Percentiles rank a stretch among this genome's conserved stretches.
Conservation (phyloP, 345 rosid genomes). For the Eucalyptus curtisii region DNA sequence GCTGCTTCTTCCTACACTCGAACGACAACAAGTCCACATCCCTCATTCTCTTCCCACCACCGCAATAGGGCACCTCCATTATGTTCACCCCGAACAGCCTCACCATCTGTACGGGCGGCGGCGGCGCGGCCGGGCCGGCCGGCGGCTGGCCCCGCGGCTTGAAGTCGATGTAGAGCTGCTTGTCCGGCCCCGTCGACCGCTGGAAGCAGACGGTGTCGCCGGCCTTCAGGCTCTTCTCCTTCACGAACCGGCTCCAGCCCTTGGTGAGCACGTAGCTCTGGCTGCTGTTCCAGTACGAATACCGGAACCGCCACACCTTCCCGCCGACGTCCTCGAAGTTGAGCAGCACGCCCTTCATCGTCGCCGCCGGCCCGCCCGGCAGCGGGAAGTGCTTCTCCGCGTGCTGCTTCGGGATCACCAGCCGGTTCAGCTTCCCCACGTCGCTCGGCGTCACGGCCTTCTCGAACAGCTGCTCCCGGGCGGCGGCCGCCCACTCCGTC, state of each 20-base stretch:
- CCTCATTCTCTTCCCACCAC: constrained; percentile 44
- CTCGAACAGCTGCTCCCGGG: constrained; percentile 69
- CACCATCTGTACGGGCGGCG: constrained; percentile 40
- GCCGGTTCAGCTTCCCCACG: constrained; percentile 88
- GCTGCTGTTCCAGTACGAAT: constrained; percentile 96
- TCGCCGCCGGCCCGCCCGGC: not conserved
- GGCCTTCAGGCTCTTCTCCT: constrained; percentile 71
- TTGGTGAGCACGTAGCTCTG: constrained; percentile 95
- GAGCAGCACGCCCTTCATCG: constrained; percentile 43
- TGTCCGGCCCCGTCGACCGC: constrained; percentile 63
- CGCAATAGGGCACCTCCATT: constrained; percentile 23
- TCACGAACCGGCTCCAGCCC: constrained; percentile 97
- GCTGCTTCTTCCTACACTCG: constrained; percentile 73
- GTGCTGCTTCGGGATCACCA: constrained; percentile 91
- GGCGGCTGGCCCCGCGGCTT: constrained; percentile 18
- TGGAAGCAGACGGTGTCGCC: constrained; percentile 82
- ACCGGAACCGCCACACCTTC: constrained; percentile 86
- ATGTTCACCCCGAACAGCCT: constrained; percentile 87
- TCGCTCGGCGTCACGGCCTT: constrained; percentile 89
- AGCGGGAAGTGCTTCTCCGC: constrained; percentile 75
- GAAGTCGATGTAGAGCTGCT: constrained; percentile 69
- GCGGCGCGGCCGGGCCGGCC: not conserved
- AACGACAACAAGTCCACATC: constrained; percentile 39
- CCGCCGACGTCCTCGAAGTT: constrained; percentile 71
- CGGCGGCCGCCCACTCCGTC: constrained; percentile 3